These are phyloP conservation scores for Neurospora sp. DNA, from an alignment of 495 filamentous ascomycete genomes.

Conservation along the genomic window DNA sequence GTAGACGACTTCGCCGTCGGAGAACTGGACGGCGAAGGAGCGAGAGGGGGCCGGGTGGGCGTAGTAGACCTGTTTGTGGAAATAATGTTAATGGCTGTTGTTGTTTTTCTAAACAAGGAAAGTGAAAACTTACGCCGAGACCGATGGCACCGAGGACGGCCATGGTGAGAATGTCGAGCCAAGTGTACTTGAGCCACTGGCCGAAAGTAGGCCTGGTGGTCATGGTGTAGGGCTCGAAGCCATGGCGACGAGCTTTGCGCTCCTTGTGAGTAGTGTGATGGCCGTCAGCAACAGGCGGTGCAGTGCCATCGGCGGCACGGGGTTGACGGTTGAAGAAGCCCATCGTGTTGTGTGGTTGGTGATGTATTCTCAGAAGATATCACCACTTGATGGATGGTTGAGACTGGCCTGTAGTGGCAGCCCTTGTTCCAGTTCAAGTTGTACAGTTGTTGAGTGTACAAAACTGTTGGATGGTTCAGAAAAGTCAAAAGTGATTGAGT, in stretches of 20 bases:
- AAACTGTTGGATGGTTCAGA: background rate
- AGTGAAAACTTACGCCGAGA: slow-evolving; percentile 38
- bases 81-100: too few species aligned
- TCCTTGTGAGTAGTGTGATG: slow-evolving; percentile 5
- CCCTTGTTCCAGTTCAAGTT: background rate
- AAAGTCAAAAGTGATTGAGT: background rate
- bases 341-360: slow-evolving; percentile 1
- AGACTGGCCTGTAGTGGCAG: background rate
- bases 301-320: background rate
- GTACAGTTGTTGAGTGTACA: background rate
- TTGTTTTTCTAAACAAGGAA: too few species aligned
- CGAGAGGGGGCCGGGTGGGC: slow-evolving; percentile 45
- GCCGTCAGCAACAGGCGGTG: background rate
- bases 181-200: slow-evolving; percentile 46
- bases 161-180: slow-evolving; percentile 51
- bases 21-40: slow-evolving; percentile 48
- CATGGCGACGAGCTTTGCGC: slow-evolving; percentile 1
- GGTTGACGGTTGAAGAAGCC: slow-evolving; percentile 8
- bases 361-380: background rate
- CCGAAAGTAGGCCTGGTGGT: slow-evolving; percentile 38
- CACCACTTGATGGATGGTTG: background rate
- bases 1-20: slow-evolving; percentile 49
- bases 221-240: slow-evolving; percentile 23
- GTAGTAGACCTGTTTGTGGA: slow-evolving; percentile 37
- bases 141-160: slow-evolving; percentile 44